Percentiles rank a stretch among this genome's conserved stretches.
Conservation (phyloP, 768 basidiomycete species). For the Kwoniella dendrophila region DNA sequence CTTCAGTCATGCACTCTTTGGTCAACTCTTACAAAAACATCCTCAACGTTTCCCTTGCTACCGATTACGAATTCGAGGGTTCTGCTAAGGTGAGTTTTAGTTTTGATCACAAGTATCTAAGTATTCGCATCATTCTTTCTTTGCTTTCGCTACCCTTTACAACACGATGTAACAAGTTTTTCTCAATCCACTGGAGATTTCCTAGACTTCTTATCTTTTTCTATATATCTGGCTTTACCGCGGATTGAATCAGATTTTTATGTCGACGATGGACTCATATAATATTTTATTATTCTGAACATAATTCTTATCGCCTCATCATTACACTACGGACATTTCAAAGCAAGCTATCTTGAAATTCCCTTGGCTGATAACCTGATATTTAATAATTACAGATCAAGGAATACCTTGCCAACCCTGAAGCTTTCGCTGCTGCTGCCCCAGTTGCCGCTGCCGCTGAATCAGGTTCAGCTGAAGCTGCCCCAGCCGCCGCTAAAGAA, state of each 20-base stretch:
- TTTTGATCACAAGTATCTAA: constrained; percentile 27
- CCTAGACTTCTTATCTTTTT: constrained; percentile 61
- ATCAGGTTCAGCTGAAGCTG: constrained; percentile 60
- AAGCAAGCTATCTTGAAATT: constrained; percentile 8
- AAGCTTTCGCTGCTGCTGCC: constrained; percentile 87
- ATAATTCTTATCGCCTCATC: too few species aligned
- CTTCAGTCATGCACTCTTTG: constrained; percentile 88
- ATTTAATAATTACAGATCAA: constrained; percentile 68
- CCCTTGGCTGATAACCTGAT: constrained; percentile 15
- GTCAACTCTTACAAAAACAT: constrained; percentile 99
- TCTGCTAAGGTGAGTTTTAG: constrained; percentile 75
- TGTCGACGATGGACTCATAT: constrained; percentile 23
- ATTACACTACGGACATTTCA: too few species aligned
- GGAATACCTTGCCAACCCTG: constrained; percentile 95
- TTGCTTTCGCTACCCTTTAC: constrained; percentile 2
- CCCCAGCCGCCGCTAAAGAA: constrained; percentile 62
- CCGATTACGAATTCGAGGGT: constrained; percentile 93
- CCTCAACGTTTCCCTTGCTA: constrained; percentile 79
- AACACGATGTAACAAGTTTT: constrained; percentile 55
- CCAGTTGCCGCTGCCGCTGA: constrained; percentile 62
- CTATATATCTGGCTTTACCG: constrained; percentile 37
- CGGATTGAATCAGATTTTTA: constrained; percentile 16
- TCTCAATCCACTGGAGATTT: constrained; percentile 76
- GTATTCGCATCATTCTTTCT: constrained; percentile 8
- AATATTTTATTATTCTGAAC: too few species aligned